Evolutionary conservation across 108 stramenopile species (phyloP), one percentile per base, ranked within the genome.

Genomic region (Discostella stelligeroides): DNA sequence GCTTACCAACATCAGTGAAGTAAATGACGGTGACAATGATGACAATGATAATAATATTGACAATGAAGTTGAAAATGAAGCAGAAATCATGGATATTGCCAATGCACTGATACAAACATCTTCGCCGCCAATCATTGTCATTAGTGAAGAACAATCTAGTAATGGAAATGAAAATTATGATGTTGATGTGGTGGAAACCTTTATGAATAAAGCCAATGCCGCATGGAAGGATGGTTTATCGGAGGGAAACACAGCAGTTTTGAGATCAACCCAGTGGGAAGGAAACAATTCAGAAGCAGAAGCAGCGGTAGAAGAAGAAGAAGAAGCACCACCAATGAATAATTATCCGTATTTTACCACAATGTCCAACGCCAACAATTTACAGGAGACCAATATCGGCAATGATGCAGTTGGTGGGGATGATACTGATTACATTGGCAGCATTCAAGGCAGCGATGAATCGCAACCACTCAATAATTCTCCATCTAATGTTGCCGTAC

Each of bases 11-110:
- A 50, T 50, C 28, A 27, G 24, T 54, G 4, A n/a, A n/a, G 28
- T 29, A 27, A 11, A 20, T 0, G 27, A 27, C 51, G 24, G 12
- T 29, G 29, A 56, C 55, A 27, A 55, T 15, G 28, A 37, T 5
- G 38, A 18, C 48, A 18, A 51, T 4, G 20, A 39, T 13, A 48
- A 66, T 17, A 34, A 1, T 11, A 34, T 0, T 25, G 51, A 61
- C 0, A 58, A 53, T 14, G 21, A 13, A n/a, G 51, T 29, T 13
- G 12, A 39, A 18, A 61, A 72, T 18, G 71, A 72, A 55, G 59
- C 41, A 0, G 9, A 51, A 2, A 72, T 72, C 17, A 55, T 63
- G 71, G 71, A 72, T 54, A 72, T 72, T 38, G 71, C 71, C 47
- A 43, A 72, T 43, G 71, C 71, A n/a, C 71, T 72, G 0, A 34